phyloP scores from a whole-genome alignment of 192 early-diverging fungal genomes.

The Jimgerdemannia lactiflua region DNA sequence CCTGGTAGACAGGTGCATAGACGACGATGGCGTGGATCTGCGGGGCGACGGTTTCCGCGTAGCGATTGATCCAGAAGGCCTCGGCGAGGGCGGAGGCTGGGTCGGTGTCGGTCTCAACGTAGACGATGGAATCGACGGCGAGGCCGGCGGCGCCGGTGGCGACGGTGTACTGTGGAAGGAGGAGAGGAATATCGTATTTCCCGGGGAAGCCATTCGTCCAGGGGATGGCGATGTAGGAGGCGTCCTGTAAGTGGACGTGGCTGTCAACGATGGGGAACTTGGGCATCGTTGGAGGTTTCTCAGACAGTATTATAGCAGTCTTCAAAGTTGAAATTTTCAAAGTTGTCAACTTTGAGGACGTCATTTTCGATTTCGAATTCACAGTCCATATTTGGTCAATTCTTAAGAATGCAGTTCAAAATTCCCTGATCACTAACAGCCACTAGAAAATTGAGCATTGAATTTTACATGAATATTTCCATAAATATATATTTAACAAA shows the following conservation, averaged over 20 bases:
- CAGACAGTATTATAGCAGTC: too few species aligned
- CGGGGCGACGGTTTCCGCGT: slow-evolving; percentile 6
- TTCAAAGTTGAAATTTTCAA: too few species aligned
- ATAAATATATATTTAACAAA: too few species aligned
- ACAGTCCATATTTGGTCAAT: too few species aligned
- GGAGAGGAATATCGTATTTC: background rate
- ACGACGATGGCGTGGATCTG: slow-evolving; percentile 16
- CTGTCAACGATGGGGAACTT: slow-evolving; percentile 15
- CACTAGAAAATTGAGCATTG: too few species aligned
- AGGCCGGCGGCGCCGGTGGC: background rate
- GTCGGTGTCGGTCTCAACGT: slow-evolving; percentile 29
- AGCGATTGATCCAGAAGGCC: slow-evolving; percentile 21
- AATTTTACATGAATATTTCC: too few species aligned
- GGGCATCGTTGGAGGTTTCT: background rate
- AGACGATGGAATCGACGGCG: slow-evolving; percentile 8
- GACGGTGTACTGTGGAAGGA: background rate
- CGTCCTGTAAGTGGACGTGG: slow-evolving; percentile 29
- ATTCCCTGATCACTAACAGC: too few species aligned
- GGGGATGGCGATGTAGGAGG: slow-evolving; percentile 13
- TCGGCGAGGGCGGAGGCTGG: slow-evolving; percentile 20
- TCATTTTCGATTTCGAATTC: too few species aligned
- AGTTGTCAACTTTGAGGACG: too few species aligned
- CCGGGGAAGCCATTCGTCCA: slow-evolving; percentile 7
- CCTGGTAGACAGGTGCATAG: slow-evolving; percentile 28
- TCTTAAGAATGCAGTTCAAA: too few species aligned